Percentiles rank a stretch among this genome's conserved stretches.
These are phyloP conservation scores for Huiozyma sinensis DNA, from an alignment of 805 yeast species.

Conservation along the genomic window DNA sequence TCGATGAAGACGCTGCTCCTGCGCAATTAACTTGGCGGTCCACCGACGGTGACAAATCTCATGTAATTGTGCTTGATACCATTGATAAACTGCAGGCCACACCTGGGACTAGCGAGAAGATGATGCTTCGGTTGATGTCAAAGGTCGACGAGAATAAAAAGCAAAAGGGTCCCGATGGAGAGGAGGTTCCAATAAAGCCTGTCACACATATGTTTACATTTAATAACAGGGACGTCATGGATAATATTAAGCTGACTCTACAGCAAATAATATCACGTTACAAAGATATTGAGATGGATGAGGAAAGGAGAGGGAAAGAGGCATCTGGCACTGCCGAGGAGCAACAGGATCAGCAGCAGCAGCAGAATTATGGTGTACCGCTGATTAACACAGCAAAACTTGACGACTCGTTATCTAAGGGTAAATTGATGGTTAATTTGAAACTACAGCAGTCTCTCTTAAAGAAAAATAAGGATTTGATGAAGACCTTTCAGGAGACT, in stretches of 20 bases:
- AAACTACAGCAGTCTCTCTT: constrained; percentile 72
- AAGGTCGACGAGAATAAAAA: constrained; percentile 28
- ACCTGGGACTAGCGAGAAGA: constrained; percentile 52
- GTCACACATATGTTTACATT: constrained; percentile 44
- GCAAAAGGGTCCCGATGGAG: constrained; percentile 22
- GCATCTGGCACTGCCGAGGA: constrained; percentile 1
- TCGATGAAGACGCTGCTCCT: constrained; percentile 47
- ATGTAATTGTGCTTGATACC: constrained; percentile 32
- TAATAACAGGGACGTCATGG: constrained; percentile 66
- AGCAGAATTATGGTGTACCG: constrained; percentile 12
- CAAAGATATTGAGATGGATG: constrained; percentile 40
- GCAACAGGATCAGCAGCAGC: constrained; percentile 7
- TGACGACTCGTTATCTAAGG: constrained; percentile 42
- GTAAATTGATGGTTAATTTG: constrained; percentile 54
- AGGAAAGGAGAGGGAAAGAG: constrained; percentile 20
- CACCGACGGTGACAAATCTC: constrained; percentile 40
- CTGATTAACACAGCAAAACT: constrained; percentile 29
- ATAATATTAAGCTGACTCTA: constrained; percentile 52
- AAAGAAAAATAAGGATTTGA: constrained; percentile 54
- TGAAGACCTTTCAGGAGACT: constrained; percentile 75
- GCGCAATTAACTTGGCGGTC: constrained; percentile 46
- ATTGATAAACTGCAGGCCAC: constrained; percentile 55
- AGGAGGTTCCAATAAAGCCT: constrained; percentile 17
- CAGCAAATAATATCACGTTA: constrained; percentile 61
- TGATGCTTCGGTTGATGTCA: constrained; percentile 52